Percentiles rank a stretch among this genome's conserved stretches.
These are phyloP conservation scores for Cytospora leucostoma DNA, from an alignment of 2,329 filamentous ascomycete species.

Conservation along the genomic window DNA sequence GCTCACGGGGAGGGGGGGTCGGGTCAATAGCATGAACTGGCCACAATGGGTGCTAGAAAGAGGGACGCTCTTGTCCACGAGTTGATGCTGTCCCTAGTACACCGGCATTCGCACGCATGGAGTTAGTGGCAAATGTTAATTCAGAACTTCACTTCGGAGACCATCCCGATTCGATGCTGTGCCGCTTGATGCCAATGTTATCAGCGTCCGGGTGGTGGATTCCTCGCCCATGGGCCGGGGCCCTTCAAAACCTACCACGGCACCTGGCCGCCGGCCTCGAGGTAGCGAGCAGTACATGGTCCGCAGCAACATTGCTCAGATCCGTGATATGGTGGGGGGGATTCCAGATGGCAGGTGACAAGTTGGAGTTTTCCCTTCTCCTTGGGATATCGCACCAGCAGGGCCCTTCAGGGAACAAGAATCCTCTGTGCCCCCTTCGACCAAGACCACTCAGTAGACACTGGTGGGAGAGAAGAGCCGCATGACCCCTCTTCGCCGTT, in stretches of 20 bases:
- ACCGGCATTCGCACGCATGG: constrained; percentile 23
- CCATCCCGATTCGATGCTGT: constrained; percentile 49
- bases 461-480: too few species aligned
- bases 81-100: constrained; percentile 13
- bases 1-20: neutral
- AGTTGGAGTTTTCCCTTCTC: constrained; percentile 49
- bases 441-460: too few species aligned
- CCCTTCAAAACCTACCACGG: constrained; percentile 61
- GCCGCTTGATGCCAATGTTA: constrained; percentile 55
- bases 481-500: too few species aligned
- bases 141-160: constrained; percentile 32
- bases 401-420: too few species aligned
- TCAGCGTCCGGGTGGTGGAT: constrained; percentile 54
- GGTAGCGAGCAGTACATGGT: constrained; percentile 46
- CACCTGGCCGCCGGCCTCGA: constrained; percentile 51
- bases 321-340: constrained; percentile 58
- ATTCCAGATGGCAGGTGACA: constrained; percentile 53
- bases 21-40: neutral
- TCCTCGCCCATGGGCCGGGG: constrained; percentile 51
- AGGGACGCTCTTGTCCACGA: neutral
- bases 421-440: too few species aligned
- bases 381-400: neutral
- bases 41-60: neutral
- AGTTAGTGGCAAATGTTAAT: constrained; percentile 23
- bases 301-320: constrained; percentile 42